Evolutionary conservation across 306 rosid species (phyloP).

Genomic region (Quercus mongolica): DNA sequence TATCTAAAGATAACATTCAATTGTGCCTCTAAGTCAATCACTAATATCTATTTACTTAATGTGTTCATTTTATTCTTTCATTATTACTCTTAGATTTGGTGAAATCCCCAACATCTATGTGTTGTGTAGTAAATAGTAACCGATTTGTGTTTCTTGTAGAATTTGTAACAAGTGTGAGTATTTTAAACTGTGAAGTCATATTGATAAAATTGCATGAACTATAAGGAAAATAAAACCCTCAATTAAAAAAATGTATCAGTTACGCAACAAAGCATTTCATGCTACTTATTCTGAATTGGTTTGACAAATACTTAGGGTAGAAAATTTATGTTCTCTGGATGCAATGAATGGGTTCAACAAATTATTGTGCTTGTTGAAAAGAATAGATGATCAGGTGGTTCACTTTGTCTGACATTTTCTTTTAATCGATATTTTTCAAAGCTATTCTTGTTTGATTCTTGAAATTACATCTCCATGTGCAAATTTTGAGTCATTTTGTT

Average conservation of each 20-base stretch:
- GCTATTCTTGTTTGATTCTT: background rate
- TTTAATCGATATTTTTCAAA: background rate
- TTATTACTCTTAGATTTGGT: too few relatives aligned
- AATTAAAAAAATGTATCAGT: background rate
- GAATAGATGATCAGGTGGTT: background rate
- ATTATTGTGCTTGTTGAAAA: background rate
- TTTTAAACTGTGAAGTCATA: too few relatives aligned
- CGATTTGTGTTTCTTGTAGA: too few relatives aligned
- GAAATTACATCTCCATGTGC: background rate
- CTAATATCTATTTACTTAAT: too few relatives aligned
- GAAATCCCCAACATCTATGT: too few relatives aligned
- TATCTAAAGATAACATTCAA: too few relatives aligned
- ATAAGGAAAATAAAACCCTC: background rate
- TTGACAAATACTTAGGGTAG: background rate
- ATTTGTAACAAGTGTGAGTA: too few relatives aligned
- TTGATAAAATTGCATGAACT: background rate
- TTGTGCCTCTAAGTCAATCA: too few relatives aligned
- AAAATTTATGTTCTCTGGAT: background rate
- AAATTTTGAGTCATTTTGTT: too few relatives aligned
- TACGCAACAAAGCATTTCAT: background rate
- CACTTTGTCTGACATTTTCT: background rate
- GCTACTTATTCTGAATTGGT: background rate
- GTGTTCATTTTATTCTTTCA: too few relatives aligned
- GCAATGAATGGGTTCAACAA: background rate
- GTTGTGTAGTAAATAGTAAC: too few relatives aligned